Evolutionary conservation across 192 early-diverging fungal genomes (phyloP).

Genomic region (Piromyces sp.): DNA sequence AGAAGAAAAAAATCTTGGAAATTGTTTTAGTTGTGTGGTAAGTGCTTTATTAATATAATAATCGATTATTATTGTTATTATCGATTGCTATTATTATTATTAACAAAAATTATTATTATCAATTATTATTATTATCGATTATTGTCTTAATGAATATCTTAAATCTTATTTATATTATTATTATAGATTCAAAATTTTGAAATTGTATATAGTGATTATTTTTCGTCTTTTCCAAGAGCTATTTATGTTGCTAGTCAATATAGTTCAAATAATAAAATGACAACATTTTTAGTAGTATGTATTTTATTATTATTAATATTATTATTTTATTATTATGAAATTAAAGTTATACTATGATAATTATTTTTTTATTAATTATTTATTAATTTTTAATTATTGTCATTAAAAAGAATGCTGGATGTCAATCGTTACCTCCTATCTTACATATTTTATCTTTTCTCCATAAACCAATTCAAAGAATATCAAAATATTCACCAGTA

Average conservation of each 20-base stretch:
- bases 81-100: no score
- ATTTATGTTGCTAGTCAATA: neutral
- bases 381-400: no score
- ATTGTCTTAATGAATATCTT: no score
- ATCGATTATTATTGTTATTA: no score
- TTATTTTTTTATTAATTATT: no score
- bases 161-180: no score
- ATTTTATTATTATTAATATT: no score
- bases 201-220: neutral
- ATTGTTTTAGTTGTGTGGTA: neutral
- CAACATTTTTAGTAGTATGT: neutral
- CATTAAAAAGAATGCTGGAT: neutral
- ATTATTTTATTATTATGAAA: no score
- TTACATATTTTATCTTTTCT: neutral
- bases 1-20: neutral
- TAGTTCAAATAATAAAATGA: neutral
- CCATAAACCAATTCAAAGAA: neutral
- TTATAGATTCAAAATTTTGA: neutral
- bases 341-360: no score
- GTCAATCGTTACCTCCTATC: neutral
- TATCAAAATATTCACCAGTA: neutral
- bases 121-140: no score
- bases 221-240: neutral
- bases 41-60: no score
- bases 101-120: no score